Percentiles rank a stretch among this genome's conserved stretches.
phyloP scores from a whole-genome alignment of 1,284 basidiomycete species.

The Apiotrichum mycotoxinovorans region DNA sequence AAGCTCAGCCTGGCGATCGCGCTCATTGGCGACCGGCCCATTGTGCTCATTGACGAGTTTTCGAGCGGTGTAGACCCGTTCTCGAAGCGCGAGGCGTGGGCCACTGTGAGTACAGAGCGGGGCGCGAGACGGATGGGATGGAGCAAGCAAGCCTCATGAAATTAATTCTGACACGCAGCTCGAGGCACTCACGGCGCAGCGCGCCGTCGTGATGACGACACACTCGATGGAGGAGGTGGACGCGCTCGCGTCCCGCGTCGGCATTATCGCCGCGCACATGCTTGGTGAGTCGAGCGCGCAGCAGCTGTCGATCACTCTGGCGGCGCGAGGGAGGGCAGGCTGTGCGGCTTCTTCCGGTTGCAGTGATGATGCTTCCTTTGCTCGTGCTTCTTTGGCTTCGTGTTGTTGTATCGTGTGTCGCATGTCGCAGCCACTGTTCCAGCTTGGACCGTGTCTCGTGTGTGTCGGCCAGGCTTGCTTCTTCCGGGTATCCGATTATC shows the following conservation, averaged over 20 bases:
- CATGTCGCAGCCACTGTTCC: too few relatives aligned
- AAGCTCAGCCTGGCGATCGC: constrained; percentile 74
- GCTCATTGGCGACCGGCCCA: constrained; percentile 71
- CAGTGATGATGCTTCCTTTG: too few relatives aligned
- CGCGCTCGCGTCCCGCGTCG: constrained; percentile 67
- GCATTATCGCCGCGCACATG: constrained; percentile 65
- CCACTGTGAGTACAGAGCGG: constrained; percentile 54
- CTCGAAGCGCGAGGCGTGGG: constrained; percentile 79
- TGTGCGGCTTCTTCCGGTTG: too few relatives aligned
- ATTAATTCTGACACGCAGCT: constrained; percentile 43
- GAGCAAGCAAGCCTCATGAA: not conserved
- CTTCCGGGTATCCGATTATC: too few relatives aligned
- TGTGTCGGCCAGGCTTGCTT: not conserved
- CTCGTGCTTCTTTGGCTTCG: too few relatives aligned
- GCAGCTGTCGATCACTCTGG: too few relatives aligned
- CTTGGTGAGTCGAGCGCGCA: constrained; percentile 58
- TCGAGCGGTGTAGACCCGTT: constrained; percentile 77
- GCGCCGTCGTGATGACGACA: constrained; percentile 49
- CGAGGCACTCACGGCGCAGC: constrained; percentile 56
- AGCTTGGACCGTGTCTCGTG: too few relatives aligned
- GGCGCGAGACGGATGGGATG: not conserved
- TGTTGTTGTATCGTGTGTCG: too few relatives aligned
- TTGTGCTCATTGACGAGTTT: constrained; percentile 76
- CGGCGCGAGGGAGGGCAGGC: too few relatives aligned
- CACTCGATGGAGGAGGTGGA: constrained; percentile 83